Evolutionary conservation across 1,284 basidiomycete species (phyloP), one percentile per base, ranked within the genome.

Genomic region (Boletellus deceptivus): DNA sequence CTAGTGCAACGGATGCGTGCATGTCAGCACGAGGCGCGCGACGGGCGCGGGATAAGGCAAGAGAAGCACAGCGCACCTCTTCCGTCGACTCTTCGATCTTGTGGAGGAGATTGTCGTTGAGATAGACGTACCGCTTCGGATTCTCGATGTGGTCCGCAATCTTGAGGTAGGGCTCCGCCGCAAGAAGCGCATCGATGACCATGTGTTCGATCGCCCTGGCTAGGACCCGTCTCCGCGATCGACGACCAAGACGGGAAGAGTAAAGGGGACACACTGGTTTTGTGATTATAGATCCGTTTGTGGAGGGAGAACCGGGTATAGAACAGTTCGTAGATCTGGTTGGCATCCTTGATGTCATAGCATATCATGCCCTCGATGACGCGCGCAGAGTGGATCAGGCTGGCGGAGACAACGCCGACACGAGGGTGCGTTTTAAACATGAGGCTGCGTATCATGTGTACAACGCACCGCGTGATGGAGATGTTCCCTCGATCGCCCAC

Each of bases 131-230:
- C 50, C 75, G 73, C 42, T 78, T 70, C 0, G 87, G 82, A 29
- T 83, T 62, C 37, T 74, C 66, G n/a, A 90, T 76, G 2, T 73
- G 70, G 1, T 75, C 63, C 0, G 84, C 78, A 49, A 90, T 80
- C 38, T 81, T 72, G 62, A 90, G 64, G 52, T 75, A 53, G 0
- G 79, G 77, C 37, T 91, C 84, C 0, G 89, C 89, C 0, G 70
- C 68, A 1, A 84, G 69, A 9, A 91, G 73, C 0, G 77, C 86
- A 57, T 91, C 89, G 4, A 89, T 74, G 20, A 91, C 73, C 89
- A 91, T 91, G 59, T 83, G 80, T 61, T 91, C 89, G 48, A 91
- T 83, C 0, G 86, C 81, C 56, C 79, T 84, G 7, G 84, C 87
- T 87, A 61, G 46, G 36, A n/a, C 18, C 41, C 17, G 0, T 17